Evolutionary conservation across 2,329 filamentous ascomycete species (phyloP).

Genomic region (Talaromyces piceae): DNA sequence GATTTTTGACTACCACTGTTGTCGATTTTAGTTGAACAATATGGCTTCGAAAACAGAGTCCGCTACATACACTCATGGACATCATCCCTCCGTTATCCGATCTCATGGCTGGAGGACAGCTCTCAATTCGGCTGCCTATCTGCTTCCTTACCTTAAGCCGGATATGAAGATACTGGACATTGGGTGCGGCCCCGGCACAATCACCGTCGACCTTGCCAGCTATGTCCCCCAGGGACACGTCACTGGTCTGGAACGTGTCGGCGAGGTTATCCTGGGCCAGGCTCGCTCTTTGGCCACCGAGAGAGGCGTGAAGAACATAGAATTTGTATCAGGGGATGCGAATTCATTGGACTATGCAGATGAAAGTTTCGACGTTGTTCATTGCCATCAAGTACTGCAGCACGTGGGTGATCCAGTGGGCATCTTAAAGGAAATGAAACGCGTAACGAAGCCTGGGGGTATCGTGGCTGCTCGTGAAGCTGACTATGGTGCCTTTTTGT

Average conservation of each 20-base stretch:
- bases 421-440: conserved; percentile 49
- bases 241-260: conserved; percentile 28
- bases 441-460: conserved; percentile 47
- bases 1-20: too few relatives aligned
- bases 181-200: conserved; percentile 40
- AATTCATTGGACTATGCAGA: conserved; percentile 36
- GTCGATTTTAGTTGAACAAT: not conserved
- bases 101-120: conserved; percentile 31
- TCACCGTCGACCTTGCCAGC: conserved; percentile 36
- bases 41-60: conserved; percentile 8
- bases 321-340: conserved; percentile 34
- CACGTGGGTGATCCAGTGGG: conserved; percentile 47
- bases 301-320: conserved; percentile 25
- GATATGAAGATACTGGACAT: conserved; percentile 36
- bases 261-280: conserved; percentile 27
- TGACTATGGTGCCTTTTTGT: conserved; percentile 18
- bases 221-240: conserved; percentile 30
- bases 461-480: conserved; percentile 45
- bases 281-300: conserved; percentile 25
- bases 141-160: conserved; percentile 30
- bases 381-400: conserved; percentile 52
- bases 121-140: conserved; percentile 32
- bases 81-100: conserved; percentile 29
- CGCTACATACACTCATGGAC: conserved; percentile 30
- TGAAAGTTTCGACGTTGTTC: conserved; percentile 51